Base-by-base conservation (phyloP, 2,329 filamentous ascomycete genomes). In the Byssothecium circinans region DNA sequence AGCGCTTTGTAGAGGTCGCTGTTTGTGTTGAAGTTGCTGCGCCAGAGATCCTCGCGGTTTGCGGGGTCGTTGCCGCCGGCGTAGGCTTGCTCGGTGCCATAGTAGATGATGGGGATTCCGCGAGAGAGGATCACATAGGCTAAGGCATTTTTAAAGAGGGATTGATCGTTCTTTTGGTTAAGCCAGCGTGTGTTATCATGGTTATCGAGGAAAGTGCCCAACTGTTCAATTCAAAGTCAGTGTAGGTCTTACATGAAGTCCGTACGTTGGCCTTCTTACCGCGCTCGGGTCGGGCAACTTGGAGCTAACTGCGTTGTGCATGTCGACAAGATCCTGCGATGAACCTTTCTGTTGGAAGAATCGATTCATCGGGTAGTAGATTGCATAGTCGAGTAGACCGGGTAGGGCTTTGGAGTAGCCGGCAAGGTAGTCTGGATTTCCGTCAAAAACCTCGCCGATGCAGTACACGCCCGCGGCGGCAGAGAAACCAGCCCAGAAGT, bases 371-470 rank as follows among this genome's bases (percentile, higher is more conserved):
- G 65, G 60, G 45, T 73, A 74, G 55, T 73, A 81, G 56, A 72
- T 65, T 0, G 81, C 76, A 54, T 84, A 87, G 69, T 87, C 84
- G 50, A 86, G 68, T 23, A 86, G 20, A 12, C 82, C 82, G n/a
- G 75, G 74, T 72, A 85, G 76, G 45, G 75, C 65, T 39, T 73
- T 67, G 35, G 82, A 75, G 58, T 83, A 86, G 8, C 75, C 76
- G 17, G 75, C 70, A 0, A 81, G 69, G 54, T 81, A 82, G 8
- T 65, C 50, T 1, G 79, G 74, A 52, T 79, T 71, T 22, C 81
- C 81, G 25, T 82, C 73, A 41, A 75, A 79, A 2, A 85, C 81
- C 60, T 87, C 84, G 8, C 84, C 83, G 12, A 85, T 73, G 4
- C 77, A 73, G 62, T 83, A 85, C 1, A 85, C 79, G 4, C 81